These are phyloP conservation scores for Arachis stenosperma DNA, from an alignment of 306 rosid species.

Conservation along the genomic window DNA sequence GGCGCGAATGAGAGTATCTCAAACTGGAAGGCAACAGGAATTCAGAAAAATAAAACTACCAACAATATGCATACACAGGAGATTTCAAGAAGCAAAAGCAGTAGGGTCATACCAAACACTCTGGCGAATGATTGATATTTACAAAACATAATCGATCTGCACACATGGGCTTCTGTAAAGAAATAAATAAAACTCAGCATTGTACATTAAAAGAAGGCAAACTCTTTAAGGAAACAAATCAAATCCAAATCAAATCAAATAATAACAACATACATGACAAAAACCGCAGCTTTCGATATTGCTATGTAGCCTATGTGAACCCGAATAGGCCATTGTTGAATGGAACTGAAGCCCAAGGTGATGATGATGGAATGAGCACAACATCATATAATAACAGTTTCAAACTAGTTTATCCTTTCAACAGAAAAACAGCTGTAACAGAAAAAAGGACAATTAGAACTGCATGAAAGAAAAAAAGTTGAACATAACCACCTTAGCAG, in stretches of 20 bases:
- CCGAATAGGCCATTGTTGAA: constrained; percentile 56
- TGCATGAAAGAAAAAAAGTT: constrained; percentile 30
- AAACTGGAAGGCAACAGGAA: constrained; percentile 8
- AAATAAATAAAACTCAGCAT: constrained; percentile 21
- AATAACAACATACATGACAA: constrained; percentile 54
- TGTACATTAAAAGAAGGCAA: neutral
- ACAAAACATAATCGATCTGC: constrained; percentile 53
- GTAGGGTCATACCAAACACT: constrained; percentile 57
- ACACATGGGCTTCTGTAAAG: constrained; percentile 44
- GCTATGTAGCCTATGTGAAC: constrained; percentile 43
- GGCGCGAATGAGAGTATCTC: neutral
- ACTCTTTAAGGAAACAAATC: neutral
- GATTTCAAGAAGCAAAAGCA: constrained; percentile 26
- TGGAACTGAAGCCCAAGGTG: constrained; percentile 38
- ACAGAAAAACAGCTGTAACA: neutral
- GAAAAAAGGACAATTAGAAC: neutral
- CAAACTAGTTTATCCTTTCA: constrained; percentile 17
- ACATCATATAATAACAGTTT: constrained; percentile 5
- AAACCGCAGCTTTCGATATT: constrained; percentile 42
- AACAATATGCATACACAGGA: neutral
- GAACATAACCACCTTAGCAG: neutral
- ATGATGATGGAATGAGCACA: constrained; percentile 35
- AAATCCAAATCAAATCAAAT: constrained; percentile 18
- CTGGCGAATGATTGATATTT: constrained; percentile 49
- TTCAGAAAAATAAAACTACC: constrained; percentile 9